A percentile compares a stretch with the other conserved stretches of the same genome.
phyloP scores from a whole-genome alignment of 129 eudicot species.

The Scalesia atractyloides region DNA sequence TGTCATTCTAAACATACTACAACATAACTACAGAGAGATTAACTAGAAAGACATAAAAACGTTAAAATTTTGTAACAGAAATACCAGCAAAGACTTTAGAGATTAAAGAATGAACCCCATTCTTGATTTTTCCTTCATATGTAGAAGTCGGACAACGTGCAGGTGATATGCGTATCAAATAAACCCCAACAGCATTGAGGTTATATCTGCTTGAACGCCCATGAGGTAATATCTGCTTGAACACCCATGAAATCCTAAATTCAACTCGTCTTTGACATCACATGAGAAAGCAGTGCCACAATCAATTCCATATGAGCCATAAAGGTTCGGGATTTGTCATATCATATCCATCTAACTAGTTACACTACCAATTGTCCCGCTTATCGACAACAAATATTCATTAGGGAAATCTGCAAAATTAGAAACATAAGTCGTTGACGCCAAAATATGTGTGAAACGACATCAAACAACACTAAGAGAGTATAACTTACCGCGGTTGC shows the following conservation, averaged over 20 bases:
- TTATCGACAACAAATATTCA: no score
- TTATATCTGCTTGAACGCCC: no score
- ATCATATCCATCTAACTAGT: background rate
- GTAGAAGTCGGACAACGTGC: background rate
- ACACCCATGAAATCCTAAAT: no score
- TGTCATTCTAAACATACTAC: background rate
- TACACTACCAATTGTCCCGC: constrained; percentile 25
- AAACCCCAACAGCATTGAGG: no score
- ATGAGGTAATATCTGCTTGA: no score
- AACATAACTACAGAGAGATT: background rate
- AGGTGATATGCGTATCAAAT: background rate
- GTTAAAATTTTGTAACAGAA: background rate
- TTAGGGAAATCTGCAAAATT: no score
- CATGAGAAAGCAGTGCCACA: constrained; percentile 18
- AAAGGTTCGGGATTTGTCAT: constrained; percentile 23
- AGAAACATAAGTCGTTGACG: no score
- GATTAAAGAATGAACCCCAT: background rate
- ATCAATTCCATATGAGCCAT: constrained; percentile 36
- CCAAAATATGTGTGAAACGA: no score
- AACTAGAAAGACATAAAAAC: background rate
- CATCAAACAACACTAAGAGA: background rate
- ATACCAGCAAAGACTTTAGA: background rate
- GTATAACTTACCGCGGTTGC: background rate
- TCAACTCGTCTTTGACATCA: constrained; percentile 19
- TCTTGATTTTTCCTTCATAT: background rate